These are phyloP conservation scores for Fonsecaea monophora DNA, from an alignment of 2,329 filamentous ascomycete species.

Conservation along the genomic window DNA sequence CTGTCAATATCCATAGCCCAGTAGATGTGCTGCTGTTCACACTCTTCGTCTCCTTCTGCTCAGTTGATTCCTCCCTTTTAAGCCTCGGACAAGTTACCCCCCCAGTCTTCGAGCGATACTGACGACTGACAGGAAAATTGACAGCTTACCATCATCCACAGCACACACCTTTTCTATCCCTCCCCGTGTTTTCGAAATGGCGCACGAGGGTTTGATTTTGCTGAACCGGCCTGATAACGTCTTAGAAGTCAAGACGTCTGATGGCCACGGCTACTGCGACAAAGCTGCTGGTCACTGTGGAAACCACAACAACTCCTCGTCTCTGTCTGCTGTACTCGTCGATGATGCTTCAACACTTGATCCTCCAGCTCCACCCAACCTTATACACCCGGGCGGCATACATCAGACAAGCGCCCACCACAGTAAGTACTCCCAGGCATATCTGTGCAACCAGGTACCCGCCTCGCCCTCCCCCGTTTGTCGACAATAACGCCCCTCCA, in stretches of 20 bases:
- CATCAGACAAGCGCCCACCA: constrained; percentile 55
- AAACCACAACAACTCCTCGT: background rate
- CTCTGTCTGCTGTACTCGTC: background rate
- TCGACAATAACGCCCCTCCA: constrained; percentile 59
- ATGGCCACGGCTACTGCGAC: background rate
- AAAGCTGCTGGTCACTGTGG: background rate
- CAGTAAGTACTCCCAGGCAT: constrained; percentile 61
- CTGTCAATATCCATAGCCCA: background rate
- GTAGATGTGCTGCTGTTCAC: background rate
- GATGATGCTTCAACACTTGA: constrained; percentile 41
- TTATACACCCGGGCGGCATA: constrained; percentile 53
- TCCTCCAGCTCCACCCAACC: constrained; percentile 46
- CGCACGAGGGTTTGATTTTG: background rate
- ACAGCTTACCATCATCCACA: background rate
- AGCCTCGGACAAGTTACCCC: background rate
- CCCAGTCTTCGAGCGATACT: background rate
- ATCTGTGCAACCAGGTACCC: constrained; percentile 41
- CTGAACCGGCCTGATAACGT: background rate
- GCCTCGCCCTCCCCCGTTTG: constrained; percentile 47
- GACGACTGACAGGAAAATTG: background rate
- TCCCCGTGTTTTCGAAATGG: background rate
- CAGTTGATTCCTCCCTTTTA: background rate
- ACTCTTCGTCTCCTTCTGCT: background rate
- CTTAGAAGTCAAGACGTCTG: background rate
- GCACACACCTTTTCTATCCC: background rate